Conservation (phyloP, 2,329 filamentous ascomycete genomes). For the Ascochyta viciae-villosae region DNA sequence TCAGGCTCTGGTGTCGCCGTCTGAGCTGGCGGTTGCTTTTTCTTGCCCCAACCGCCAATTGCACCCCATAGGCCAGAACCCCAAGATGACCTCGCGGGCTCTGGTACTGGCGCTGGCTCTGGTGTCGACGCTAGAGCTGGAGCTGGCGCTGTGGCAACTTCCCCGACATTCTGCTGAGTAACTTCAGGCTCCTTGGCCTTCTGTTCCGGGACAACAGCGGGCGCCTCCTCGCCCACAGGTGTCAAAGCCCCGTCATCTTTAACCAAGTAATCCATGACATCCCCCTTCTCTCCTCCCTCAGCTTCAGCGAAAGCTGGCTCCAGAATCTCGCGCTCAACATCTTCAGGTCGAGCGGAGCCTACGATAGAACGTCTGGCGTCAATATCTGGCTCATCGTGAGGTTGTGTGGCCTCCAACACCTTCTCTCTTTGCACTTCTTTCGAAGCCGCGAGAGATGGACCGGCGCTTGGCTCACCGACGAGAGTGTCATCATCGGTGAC, state of each 20-base stretch:
- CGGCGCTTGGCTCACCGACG: slow-evolving; percentile 34
- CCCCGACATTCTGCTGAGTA: not conserved
- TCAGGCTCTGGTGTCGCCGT: not conserved
- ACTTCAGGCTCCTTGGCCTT: not conserved
- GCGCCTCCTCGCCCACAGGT: not conserved
- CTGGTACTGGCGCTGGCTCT: not conserved
- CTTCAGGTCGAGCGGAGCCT: not conserved
- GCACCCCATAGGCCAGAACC: slow-evolving; percentile 38
- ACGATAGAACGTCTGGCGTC: slow-evolving; percentile 23
- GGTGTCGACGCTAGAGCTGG: not conserved
- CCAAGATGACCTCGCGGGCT: slow-evolving; percentile 27
- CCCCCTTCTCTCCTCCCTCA: slow-evolving; percentile 10
- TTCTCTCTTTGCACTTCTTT: slow-evolving; percentile 39
- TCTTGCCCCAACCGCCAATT: slow-evolving; percentile 41
- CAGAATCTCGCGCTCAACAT: slow-evolving; percentile 27
- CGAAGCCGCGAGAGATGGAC: slow-evolving; percentile 15
- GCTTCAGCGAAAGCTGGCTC: slow-evolving; percentile 29
- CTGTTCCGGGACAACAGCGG: not conserved
- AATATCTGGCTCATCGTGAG: slow-evolving; percentile 16
- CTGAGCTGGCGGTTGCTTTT: slow-evolving; percentile 1
- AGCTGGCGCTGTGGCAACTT: not conserved
- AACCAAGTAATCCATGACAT: slow-evolving; percentile 25
- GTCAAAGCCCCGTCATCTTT: slow-evolving; percentile 12
- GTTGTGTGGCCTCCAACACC: slow-evolving; percentile 36
- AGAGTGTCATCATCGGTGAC: slow-evolving; percentile 43